Conservation (phyloP, 192 early-diverging fungal species). For the Spizellomyces sp. region DNA sequence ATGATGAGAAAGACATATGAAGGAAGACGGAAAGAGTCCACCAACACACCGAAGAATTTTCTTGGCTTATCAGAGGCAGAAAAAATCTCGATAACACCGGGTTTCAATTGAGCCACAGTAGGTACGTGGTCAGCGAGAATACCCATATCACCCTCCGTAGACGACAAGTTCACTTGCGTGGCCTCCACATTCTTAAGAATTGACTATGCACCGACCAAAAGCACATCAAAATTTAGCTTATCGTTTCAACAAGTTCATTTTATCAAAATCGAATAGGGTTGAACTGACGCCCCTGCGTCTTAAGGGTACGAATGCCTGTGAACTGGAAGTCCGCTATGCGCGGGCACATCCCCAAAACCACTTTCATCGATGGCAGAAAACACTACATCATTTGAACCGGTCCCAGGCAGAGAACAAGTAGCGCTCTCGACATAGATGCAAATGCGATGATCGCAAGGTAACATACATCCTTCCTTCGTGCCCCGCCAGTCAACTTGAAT, state of each 20-base stretch:
- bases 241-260: neutral
- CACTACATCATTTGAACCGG: no score
- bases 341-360: neutral
- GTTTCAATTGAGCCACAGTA: slow-evolving; percentile 93
- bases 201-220: slow-evolving; percentile 45
- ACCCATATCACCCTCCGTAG: slow-evolving; percentile 95
- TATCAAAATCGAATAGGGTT: neutral
- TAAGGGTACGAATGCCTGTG: neutral
- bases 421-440: no score
- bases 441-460: no score
- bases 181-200: slow-evolving; percentile 73
- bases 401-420: no score
- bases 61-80: slow-evolving; percentile 69
- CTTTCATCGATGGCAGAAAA: no score
- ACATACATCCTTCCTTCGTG: no score
- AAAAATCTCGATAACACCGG: slow-evolving; percentile 84
- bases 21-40: neutral
- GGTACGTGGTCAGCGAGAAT: slow-evolving; percentile 97
- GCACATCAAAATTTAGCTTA: neutral
- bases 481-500: neutral
- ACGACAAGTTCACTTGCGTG: slow-evolving; percentile 91
- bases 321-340: neutral
- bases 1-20: slow-evolving; percentile 6
- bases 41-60: slow-evolving; percentile 86
- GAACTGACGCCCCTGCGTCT: neutral